Conservation (phyloP, 352 stramenopile genomes). For the Phytophthora hybrid region DNA sequence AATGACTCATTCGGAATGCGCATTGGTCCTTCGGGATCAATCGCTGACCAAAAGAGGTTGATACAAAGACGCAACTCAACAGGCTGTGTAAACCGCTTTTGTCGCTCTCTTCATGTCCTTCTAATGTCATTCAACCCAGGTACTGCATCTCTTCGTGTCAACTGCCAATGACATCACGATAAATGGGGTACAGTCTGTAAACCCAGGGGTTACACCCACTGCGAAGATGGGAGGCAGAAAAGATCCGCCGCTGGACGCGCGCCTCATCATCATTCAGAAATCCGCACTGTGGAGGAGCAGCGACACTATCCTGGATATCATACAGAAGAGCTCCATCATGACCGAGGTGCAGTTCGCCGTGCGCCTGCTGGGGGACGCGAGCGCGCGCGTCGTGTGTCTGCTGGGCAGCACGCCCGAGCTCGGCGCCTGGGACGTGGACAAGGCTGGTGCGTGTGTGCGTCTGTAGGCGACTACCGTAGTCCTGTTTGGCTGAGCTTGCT, state of each 20-base stretch:
- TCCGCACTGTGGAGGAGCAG: neutral
- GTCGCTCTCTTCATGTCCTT: too few species aligned
- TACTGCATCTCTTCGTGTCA: too few species aligned
- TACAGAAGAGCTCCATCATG: too few species aligned
- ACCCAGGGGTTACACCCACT: neutral
- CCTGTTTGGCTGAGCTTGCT: neutral
- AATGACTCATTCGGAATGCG: too few species aligned
- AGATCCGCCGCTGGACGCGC: neutral
- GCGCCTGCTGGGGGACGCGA: constrained; percentile 43
- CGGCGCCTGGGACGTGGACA: constrained; percentile 65
- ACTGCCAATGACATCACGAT: neutral
- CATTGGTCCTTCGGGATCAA: too few species aligned
- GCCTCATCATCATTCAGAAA: constrained; percentile 18
- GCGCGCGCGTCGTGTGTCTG: constrained; percentile 51
- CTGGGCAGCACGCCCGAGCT: constrained; percentile 63
- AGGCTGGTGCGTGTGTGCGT: constrained; percentile 51
- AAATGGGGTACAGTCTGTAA: neutral
- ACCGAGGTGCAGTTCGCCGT: constrained; percentile 47
- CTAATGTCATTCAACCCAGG: too few species aligned
- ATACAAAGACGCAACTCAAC: too few species aligned
- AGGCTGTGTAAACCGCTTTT: too few species aligned
- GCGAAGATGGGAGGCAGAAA: neutral
- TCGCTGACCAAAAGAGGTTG: too few species aligned
- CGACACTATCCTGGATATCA: neutral
- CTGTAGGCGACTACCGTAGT: neutral